Base-by-base conservation (phyloP, 139 green algal species). In the Mesotaenium endlicherianum region DNA sequence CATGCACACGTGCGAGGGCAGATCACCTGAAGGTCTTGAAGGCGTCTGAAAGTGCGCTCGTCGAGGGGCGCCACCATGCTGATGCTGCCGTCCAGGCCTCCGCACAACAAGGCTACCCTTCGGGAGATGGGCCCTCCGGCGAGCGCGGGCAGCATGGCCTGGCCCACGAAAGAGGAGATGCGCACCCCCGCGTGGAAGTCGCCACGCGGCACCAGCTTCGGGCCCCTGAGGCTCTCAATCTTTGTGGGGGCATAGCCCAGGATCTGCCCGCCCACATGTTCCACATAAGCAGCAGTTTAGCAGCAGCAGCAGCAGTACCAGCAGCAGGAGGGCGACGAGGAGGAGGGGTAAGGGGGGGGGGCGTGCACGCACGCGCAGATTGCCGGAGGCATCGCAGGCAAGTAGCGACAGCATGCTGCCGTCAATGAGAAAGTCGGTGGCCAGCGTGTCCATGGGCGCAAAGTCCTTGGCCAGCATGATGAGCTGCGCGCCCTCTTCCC, bases 371-470 rank as follows among this genome's bases (percentile, higher is more conserved):
- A 87, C 49, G 20, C 75, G 8, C 38, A 86, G 34, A 39, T 84
- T 86, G 26, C 47, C 70, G 14, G 34, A 20, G 34, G 14, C 43
- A 75, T 96, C 93, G 1, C 87, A 83, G 0, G 77, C 59, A 1
- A 94, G 74, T 39, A 95, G 81, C 26, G 77, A 72, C 45, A 97
- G 88, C 47, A 88, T 88, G 0, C 53, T 82, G 20, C 86, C 93
- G 47, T 92, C 92, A 77, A 96, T 92, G 26, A 98, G 70, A 77
- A 96, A 95, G 44, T 95, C 92, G 1, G 87, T 84, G 17, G 87
- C 75, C 0, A 72, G 14, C 20, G 92, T 70, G 49, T 93, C 88
- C n/a, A 88, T 69, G 39, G 64, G 36, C 59, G 91, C 92, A 83
- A 93, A 95, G 89, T 97, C 94, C 69, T 92, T 88, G 20, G 82